Evolutionary conservation across 371 early-diverging fungal species (phyloP), one percentile per base, ranked within the genome.

Genomic region (Basidiobolus meristosporus): DNA sequence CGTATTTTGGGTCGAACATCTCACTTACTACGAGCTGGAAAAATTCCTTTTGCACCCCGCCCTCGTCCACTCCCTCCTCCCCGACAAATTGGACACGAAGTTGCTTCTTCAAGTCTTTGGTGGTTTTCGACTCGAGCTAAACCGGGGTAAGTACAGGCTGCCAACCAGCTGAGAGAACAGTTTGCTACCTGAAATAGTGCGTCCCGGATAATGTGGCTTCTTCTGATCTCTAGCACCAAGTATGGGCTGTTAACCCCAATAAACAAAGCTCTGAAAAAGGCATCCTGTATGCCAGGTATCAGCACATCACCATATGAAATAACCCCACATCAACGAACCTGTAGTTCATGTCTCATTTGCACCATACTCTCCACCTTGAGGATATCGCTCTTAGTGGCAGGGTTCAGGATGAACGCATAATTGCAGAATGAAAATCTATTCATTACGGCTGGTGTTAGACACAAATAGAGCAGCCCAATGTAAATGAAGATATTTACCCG

Each of bases 41-140:
- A 64, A 91, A 95, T 56, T 98, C 98, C 46, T 92, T 91, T 40
- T 89, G 90, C 6, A 98, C 81, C 18, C 93, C 91, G 35, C 96
- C 96, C 55, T 85, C 80, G 47, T 95, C 96, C 46, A 75, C 76
- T 22, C 78, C 73, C 52, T 80, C 82, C 45, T 93, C 93, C 4
- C 56, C 56, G 10, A 85, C 69, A 65, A 91, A 90, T 38, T 81
- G 70, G 29, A 90, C 82, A 14, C 80, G 72, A 14, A 93, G 64
- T 46, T 79, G 85, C 46, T 86, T 81, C 43, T 85, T 78, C 31
- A 91, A 62, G 45, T 93, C 93, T 50, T 77, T 72, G 17, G 74
- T 61, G 3, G 34, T 14, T 34, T 34, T 34, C 22, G 47, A 47
- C 0, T 46, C 44, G 26, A 59, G 48, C 48, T 60, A 48, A n/a